These are phyloP conservation scores for Neurospora sp. DNA, from an alignment of 495 filamentous ascomycete species.

Conservation along the genomic window DNA sequence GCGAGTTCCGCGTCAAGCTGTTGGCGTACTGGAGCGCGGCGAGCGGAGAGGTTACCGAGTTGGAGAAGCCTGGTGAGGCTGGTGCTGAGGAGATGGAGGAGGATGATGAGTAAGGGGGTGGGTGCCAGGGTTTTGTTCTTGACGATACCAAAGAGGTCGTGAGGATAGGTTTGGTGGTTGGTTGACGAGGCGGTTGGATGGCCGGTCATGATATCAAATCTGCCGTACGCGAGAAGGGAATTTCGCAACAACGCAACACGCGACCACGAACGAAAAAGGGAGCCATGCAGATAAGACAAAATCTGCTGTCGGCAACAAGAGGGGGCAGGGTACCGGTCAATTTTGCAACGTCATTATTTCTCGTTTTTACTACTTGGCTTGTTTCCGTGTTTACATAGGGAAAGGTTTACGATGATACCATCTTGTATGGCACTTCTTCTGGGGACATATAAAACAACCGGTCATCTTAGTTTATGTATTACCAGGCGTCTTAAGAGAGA, in stretches of 20 bases:
- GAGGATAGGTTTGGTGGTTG: no score
- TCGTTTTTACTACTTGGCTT: not conserved
- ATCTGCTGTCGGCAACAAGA: no score
- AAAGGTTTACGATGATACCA: not conserved
- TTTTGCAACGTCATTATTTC: not conserved
- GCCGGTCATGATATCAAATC: no score
- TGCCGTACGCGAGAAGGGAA: no score
- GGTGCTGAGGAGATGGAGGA: constrained; percentile 19
- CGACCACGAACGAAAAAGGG: no score
- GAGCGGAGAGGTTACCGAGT: constrained; percentile 47
- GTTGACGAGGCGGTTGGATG: no score
- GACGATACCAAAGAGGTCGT: no score
- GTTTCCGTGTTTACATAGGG: not conserved
- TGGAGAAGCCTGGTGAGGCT: constrained; percentile 42
- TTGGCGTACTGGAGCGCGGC: constrained; percentile 63
- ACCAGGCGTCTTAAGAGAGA: not conserved
- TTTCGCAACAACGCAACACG: no score
- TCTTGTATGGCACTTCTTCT: not conserved
- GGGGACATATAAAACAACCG: not conserved
- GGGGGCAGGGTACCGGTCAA: no score
- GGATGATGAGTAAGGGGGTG: constrained; percentile 7
- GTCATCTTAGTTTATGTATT: not conserved
- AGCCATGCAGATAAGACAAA: no score
- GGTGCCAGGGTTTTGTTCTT: no score
- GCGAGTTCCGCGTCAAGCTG: constrained; percentile 76